phyloP scores from a whole-genome alignment of 768 basidiomycete species.

The Mycena epipterygia region DNA sequence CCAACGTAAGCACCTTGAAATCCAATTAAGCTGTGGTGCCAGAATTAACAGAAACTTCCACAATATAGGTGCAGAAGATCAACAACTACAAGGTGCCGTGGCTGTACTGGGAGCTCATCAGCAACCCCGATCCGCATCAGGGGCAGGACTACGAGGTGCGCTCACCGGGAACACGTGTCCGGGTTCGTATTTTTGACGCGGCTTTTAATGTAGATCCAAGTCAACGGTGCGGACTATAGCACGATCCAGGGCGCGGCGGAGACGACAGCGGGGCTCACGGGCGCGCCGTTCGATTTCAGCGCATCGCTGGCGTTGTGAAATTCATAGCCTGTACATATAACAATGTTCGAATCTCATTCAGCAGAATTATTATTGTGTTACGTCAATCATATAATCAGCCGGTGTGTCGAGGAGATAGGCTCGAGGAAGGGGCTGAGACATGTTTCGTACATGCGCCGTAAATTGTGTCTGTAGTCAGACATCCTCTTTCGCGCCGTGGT shows the following conservation, averaged over 20 bases:
- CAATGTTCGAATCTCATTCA: too few species aligned
- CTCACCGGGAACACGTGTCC: neutral
- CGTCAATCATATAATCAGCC: too few species aligned
- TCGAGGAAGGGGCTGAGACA: too few species aligned
- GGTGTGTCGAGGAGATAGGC: too few species aligned
- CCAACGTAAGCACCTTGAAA: conserved; percentile 32
- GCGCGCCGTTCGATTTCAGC: conserved; percentile 42
- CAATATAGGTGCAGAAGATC: conserved; percentile 39
- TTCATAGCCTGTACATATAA: too few species aligned
- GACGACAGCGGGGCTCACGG: conserved; percentile 26
- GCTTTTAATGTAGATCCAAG: conserved; percentile 36
- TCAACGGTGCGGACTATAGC: conserved; percentile 40
- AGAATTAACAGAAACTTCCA: too few species aligned
- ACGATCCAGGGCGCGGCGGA: conserved; percentile 32
- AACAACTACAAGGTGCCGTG: conserved; percentile 52
- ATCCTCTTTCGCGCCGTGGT: too few species aligned
- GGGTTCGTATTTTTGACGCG: neutral
- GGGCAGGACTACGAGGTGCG: conserved; percentile 43
- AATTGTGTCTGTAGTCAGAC: too few species aligned
- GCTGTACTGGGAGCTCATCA: conserved; percentile 57
- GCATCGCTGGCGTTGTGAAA: conserved; percentile 34
- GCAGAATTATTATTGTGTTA: too few species aligned
- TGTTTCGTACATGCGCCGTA: too few species aligned
- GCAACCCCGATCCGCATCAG: conserved; percentile 51
- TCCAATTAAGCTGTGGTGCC: too few species aligned